These are phyloP conservation scores for Trichophyton rubrum DNA, from an alignment of 2,329 filamentous ascomycete species.

Conservation along the genomic window DNA sequence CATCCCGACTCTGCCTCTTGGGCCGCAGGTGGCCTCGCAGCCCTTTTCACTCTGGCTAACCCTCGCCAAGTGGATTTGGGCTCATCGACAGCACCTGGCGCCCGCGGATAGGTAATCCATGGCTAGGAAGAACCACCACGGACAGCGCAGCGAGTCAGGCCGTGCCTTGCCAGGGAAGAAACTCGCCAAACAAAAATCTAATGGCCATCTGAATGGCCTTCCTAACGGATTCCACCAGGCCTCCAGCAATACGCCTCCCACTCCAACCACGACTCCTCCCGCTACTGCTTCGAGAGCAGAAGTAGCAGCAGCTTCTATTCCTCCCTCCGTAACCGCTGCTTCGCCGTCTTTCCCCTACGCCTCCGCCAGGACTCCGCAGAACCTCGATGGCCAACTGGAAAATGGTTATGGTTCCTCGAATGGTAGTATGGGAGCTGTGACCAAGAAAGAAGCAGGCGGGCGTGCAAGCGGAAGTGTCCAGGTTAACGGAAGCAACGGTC, in stretches of 20 bases:
- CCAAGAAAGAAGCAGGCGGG: slow-evolving; percentile 21
- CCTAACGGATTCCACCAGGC: slow-evolving; percentile 31
- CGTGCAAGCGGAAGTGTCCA: neutral
- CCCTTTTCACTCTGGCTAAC: slow-evolving; percentile 32
- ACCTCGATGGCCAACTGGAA: slow-evolving; percentile 14
- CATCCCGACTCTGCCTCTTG: neutral
- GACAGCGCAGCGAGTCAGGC: slow-evolving; percentile 75
- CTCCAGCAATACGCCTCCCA: slow-evolving; percentile 13
- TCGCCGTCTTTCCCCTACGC: slow-evolving; percentile 30
- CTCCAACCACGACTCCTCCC: slow-evolving; percentile 14
- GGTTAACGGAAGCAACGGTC: slow-evolving; percentile 17
- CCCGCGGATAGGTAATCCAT: slow-evolving; percentile 38
- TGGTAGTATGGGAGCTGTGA: slow-evolving; percentile 19
- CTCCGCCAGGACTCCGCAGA: slow-evolving; percentile 2
- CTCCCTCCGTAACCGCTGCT: slow-evolving; percentile 9
- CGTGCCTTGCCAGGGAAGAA: slow-evolving; percentile 67
- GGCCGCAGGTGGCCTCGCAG: slow-evolving; percentile 18
- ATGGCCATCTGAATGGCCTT: slow-evolving; percentile 42
- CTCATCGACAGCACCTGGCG: slow-evolving; percentile 29
- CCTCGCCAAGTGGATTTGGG: slow-evolving; percentile 38
- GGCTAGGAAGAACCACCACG: slow-evolving; percentile 50
- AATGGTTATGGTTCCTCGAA: slow-evolving; percentile 17
- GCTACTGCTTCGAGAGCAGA: slow-evolving; percentile 10
- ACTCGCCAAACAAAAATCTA: slow-evolving; percentile 46
- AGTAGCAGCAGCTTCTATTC: neutral